Conservation (phyloP, 1,284 basidiomycete species). For the Rhodotorula sp. region DNA sequence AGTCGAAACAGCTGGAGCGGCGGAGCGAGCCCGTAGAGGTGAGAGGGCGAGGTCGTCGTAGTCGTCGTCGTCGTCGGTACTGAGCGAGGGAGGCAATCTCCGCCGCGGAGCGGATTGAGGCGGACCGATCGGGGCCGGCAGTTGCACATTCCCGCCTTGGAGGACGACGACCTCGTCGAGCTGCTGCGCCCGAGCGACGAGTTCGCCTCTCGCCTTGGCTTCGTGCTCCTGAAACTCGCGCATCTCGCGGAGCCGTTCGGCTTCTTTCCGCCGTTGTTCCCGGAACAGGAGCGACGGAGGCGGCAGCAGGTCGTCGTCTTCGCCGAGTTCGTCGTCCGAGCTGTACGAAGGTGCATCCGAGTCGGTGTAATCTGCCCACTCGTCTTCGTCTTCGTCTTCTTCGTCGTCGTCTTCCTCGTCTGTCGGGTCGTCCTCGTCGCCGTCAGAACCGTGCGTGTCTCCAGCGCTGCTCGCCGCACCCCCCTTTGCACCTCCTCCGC, state of each 20-base stretch:
- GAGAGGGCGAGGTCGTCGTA: constrained; percentile 12
- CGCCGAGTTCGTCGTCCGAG: constrained; percentile 14
- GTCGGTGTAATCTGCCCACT: not conserved
- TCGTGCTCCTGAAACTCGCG: constrained; percentile 14
- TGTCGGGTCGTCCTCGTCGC: not conserved
- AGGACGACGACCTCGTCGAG: not conserved
- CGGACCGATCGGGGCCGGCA: not conserved
- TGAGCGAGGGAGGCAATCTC: not conserved
- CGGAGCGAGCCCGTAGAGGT: not conserved
- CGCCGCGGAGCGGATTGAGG: not conserved
- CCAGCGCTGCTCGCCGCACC: not conserved
- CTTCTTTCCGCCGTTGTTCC: constrained; percentile 11
- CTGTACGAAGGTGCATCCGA: constrained; percentile 4
- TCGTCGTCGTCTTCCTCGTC: not conserved
- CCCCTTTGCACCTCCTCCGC: not conserved
- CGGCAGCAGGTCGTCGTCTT: constrained; percentile 13
- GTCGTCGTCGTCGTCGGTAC: not conserved
- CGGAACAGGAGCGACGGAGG: constrained; percentile 14
- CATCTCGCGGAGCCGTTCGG: constrained; percentile 11
- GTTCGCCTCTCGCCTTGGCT: not conserved
- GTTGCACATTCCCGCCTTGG: not conserved
- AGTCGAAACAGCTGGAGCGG: not conserved
- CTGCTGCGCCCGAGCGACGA: not conserved
- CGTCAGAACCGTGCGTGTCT: not conserved
- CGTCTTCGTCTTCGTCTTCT: not conserved